phyloP scores from a whole-genome alignment of 2,329 filamentous ascomycete species.

The Exophiala dermatitidis region DNA sequence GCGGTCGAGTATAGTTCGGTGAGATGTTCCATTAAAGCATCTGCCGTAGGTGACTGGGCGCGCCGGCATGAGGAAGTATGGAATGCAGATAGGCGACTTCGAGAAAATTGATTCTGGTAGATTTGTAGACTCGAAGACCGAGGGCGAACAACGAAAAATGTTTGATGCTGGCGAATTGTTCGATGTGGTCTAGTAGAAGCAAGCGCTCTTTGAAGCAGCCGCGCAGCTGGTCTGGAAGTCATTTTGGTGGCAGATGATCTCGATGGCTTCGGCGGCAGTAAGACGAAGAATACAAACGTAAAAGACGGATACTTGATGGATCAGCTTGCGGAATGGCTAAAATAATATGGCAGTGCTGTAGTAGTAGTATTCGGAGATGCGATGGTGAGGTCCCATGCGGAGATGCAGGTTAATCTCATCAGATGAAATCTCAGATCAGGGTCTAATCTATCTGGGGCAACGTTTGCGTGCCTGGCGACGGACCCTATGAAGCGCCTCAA shows the following conservation, averaged over 20 bases:
- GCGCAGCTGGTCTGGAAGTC: not conserved
- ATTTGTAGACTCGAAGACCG: not conserved
- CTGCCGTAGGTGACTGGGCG: conserved; percentile 24
- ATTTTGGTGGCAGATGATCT: not conserved
- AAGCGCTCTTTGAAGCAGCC: not conserved
- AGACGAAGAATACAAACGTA: no score
- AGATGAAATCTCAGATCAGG: not conserved
- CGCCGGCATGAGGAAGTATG: conserved; percentile 8
- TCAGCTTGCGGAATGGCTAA: not conserved
- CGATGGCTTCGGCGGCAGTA: no score
- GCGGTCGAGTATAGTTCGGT: conserved; percentile 29
- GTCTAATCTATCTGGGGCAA: not conserved
- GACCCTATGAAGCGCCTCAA: not conserved
- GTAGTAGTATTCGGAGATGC: no score
- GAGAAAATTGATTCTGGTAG: no score
- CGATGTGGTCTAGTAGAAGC: not conserved
- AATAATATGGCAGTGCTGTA: not conserved
- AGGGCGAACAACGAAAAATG: not conserved
- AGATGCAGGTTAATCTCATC: not conserved
- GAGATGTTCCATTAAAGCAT: conserved; percentile 26
- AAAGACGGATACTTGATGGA: no score
- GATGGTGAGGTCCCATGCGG: not conserved
- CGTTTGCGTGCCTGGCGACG: not conserved
- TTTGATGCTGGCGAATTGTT: not conserved
- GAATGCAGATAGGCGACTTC: conserved; percentile 6